These are phyloP conservation scores for slime mould (Dictyostelium discoideum) DNA, from an alignment of 78 protist species.

Conservation along the genomic window DNA sequence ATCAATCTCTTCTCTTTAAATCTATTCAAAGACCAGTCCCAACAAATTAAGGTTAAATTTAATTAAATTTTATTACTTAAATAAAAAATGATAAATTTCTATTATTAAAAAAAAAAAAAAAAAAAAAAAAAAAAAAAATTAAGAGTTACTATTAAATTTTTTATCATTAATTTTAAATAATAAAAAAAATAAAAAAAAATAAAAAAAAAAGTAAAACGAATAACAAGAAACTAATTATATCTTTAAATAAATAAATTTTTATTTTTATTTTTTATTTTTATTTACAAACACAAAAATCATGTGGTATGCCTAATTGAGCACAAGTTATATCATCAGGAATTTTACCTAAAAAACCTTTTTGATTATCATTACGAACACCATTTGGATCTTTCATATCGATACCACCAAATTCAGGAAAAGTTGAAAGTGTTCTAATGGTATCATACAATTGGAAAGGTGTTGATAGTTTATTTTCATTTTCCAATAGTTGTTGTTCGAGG, in stretches of 20 bases:
- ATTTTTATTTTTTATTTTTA: background rate
- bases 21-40: background rate
- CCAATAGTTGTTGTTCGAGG: background rate
- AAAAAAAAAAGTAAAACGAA: too few relatives aligned
- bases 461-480: conserved; percentile 42
- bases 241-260: too few relatives aligned
- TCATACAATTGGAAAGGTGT: conserved; percentile 53
- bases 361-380: background rate
- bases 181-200: too few relatives aligned
- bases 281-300: conserved; percentile 63
- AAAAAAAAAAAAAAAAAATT: too few relatives aligned
- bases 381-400: conserved; percentile 22
- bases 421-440: conserved; percentile 37
- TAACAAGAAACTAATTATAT: too few relatives aligned
- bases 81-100: too few relatives aligned
- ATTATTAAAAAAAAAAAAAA: too few relatives aligned
- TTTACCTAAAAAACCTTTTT: conserved; percentile 19
- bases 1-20: background rate
- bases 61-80: too few relatives aligned
- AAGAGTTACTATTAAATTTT: too few relatives aligned
- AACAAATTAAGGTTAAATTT: background rate
- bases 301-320: conserved; percentile 40
- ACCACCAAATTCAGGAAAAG: conserved; percentile 72
- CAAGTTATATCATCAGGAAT: conserved; percentile 25
- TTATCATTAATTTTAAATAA: too few relatives aligned